These are phyloP conservation scores for Termitomyces sp. DNA, from an alignment of 768 basidiomycete genomes.

Conservation along the genomic window DNA sequence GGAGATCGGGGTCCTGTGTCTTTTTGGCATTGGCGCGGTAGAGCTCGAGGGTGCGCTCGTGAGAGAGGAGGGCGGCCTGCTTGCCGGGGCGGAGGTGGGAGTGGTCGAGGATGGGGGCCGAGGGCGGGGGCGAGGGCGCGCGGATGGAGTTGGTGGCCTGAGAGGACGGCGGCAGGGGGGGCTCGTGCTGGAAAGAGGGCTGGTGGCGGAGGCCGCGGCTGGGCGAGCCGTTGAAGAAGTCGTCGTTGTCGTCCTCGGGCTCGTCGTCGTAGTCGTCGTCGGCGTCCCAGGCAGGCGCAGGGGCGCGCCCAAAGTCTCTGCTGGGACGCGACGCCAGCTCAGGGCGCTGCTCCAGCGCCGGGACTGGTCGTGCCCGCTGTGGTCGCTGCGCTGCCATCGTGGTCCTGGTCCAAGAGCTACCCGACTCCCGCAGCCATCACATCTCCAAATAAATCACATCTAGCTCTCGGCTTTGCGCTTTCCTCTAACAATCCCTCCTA, in stretches of 20 bases:
- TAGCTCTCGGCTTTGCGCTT: no score
- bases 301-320: background rate
- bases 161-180: slow-evolving; percentile 27
- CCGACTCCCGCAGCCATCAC: no score
- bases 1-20: slow-evolving; percentile 94
- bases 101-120: slow-evolving; percentile 75
- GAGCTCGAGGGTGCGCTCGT: slow-evolving; percentile 93
- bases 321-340: background rate
- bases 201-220: slow-evolving; percentile 5
- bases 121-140: slow-evolving; percentile 60
- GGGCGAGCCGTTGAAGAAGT: slow-evolving; percentile 18
- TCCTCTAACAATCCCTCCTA: no score
- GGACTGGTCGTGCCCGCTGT: slow-evolving; percentile 9
- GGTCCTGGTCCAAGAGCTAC: background rate
- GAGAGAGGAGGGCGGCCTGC: slow-evolving; percentile 87
- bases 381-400: slow-evolving; percentile 13
- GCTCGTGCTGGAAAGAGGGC: slow-evolving; percentile 9
- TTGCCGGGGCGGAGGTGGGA: slow-evolving; percentile 92
- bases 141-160: slow-evolving; percentile 51
- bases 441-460: no score
- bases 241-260: slow-evolving; percentile 17
- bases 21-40: slow-evolving; percentile 98
- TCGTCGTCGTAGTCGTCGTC: slow-evolving; percentile 15
- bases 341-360: slow-evolving; percentile 8
- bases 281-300: slow-evolving; percentile 8